Percentiles rank a stretch among this genome's conserved stretches.
Evolutionary conservation across 352 stramenopile genomes (phyloP).

Genomic region (Heterotrichella gracilis): DNA sequence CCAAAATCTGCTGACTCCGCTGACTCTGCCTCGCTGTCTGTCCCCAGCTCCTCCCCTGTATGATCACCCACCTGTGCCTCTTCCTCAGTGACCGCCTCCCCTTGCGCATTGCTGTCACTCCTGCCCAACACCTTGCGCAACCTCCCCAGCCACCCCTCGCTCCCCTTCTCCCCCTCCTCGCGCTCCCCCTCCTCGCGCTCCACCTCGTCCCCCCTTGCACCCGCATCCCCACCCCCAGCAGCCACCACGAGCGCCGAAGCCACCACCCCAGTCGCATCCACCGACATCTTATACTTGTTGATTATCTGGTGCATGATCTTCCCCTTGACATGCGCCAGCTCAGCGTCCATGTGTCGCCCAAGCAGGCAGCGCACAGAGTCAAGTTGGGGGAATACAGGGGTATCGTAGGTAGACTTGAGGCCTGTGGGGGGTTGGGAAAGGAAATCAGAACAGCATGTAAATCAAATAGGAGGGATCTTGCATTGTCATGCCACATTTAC

Average conservation of each 20-base stretch:
- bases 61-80: too few species aligned
- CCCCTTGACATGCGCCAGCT: constrained; percentile 19
- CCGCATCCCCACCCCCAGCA: not conserved
- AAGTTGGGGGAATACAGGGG: constrained; percentile 18
- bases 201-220: not conserved
- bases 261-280: not conserved
- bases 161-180: not conserved
- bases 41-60: too few species aligned
- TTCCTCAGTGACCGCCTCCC: too few species aligned
- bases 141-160: not conserved
- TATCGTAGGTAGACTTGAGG: constrained; percentile 21
- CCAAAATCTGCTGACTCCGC: too few species aligned
- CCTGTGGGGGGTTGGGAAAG: too few species aligned
- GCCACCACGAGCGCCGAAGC: not conserved
- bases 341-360: constrained; percentile 16
- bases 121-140: too few species aligned
- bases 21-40: too few species aligned
- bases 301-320: constrained; percentile 20
- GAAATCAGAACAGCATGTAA: too few species aligned
- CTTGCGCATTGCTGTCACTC: too few species aligned
- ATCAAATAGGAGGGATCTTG: too few species aligned
- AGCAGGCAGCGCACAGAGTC: constrained; percentile 18
- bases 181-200: constrained; percentile 1
- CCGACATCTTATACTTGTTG: constrained; percentile 6
- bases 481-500: too few species aligned